Conservation (phyloP, 306 rosid genomes). For the Erythrophleum fordii region DNA sequence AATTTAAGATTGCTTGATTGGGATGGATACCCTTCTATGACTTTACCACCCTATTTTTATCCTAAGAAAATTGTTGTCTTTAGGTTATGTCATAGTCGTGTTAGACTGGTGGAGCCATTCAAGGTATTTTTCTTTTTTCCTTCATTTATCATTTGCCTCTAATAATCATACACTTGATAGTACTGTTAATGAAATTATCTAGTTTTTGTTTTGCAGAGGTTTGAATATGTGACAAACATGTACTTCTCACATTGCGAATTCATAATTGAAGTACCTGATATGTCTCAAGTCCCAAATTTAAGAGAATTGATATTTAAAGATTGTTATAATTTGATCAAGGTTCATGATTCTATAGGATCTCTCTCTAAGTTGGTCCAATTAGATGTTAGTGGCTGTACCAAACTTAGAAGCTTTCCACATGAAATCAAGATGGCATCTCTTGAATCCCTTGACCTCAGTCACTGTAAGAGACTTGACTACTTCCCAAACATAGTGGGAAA, state of each 20-base stretch:
- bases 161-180: not conserved
- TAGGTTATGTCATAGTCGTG: not conserved
- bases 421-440: constrained; percentile 16
- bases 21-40: not conserved
- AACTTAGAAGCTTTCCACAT: not conserved
- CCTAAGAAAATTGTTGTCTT: not conserved
- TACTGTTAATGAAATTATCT: not conserved
- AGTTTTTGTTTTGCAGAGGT: not conserved
- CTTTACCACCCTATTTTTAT: not conserved
- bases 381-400: not conserved
- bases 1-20: not conserved
- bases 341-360: not conserved
- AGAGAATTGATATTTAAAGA: not conserved
- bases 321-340: not conserved
- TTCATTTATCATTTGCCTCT: not conserved
- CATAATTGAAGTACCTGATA: not conserved
- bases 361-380: not conserved
- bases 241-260: not conserved
- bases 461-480: not conserved
- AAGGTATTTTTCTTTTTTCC: not conserved
- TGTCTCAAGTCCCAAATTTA: constrained; percentile 1
- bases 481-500: constrained; percentile 23
- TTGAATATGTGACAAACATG: not conserved
- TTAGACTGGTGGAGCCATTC: not conserved
- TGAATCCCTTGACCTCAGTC: not conserved